Evolutionary conservation across 2,329 filamentous ascomycete genomes (phyloP).

Genomic region (Cytospora schulzeri): DNA sequence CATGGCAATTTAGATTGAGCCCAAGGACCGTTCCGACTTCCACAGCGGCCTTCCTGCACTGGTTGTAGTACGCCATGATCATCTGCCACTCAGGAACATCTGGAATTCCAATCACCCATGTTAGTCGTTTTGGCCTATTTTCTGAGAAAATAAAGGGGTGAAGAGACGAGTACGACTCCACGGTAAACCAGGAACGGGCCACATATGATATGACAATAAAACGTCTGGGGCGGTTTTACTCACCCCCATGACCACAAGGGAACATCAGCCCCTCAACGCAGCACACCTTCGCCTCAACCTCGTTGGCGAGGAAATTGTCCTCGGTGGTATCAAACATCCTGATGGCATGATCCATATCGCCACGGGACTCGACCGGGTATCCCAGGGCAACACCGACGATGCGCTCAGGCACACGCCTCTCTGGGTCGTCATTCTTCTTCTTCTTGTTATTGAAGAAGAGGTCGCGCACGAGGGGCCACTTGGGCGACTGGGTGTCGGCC

Average conservation of each 20-base stretch:
- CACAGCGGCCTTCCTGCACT: not conserved
- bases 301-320: not conserved
- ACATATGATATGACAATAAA: too few species aligned
- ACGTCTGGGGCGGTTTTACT: too few species aligned
- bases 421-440: not conserved
- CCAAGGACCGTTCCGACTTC: not conserved
- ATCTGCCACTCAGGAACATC: not conserved
- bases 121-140: not conserved
- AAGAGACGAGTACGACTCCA: not conserved
- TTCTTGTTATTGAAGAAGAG: slow-evolving; percentile 2
- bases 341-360: not conserved
- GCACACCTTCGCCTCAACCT: not conserved
- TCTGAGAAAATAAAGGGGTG: not conserved
- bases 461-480: not conserved
- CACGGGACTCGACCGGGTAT: not conserved
- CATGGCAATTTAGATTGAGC: not conserved
- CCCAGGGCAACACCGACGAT: not conserved
- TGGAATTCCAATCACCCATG: not conserved
- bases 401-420: not conserved
- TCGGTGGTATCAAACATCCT: not conserved
- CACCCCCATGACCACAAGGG: not conserved
- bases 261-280: not conserved
- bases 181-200: too few species aligned
- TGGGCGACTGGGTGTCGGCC: not conserved
- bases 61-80: not conserved